These are phyloP conservation scores for Globisporangium polare DNA, from an alignment of 352 stramenopile species.

Conservation along the genomic window DNA sequence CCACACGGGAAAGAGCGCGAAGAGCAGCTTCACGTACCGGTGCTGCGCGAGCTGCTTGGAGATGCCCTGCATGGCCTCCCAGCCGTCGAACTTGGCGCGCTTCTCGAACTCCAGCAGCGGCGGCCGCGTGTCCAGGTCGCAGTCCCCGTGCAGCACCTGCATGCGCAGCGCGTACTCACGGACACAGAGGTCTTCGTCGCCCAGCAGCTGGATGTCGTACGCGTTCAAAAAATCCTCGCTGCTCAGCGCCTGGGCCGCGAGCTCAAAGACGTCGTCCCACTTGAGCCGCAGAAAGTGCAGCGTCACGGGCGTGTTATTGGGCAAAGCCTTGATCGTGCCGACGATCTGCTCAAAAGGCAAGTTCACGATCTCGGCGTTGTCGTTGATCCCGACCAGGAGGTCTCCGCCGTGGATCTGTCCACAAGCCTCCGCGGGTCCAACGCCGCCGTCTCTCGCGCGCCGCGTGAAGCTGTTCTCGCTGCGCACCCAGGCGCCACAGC, in stretches of 20 bases:
- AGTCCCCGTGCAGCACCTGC: conserved; percentile 73
- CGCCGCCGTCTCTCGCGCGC: conserved; percentile 29
- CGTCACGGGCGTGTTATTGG: conserved; percentile 32
- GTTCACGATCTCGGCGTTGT: conserved; percentile 44
- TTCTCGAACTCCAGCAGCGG: conserved; percentile 66
- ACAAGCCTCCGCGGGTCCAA: conserved; percentile 61
- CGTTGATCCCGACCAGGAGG: conserved; percentile 67
- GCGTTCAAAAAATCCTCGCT: conserved; percentile 42
- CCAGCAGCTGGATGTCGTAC: conserved; percentile 40
- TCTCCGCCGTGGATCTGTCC: conserved; percentile 59
- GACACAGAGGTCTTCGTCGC: conserved; percentile 66
- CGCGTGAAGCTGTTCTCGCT: conserved; percentile 72
- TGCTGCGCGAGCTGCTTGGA: conserved; percentile 37
- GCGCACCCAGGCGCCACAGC: conserved; percentile 76
- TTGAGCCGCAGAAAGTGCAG: conserved; percentile 60
- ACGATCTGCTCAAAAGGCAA: conserved; percentile 74
- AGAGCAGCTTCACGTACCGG: conserved; percentile 79
- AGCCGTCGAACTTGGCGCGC: conserved; percentile 74
- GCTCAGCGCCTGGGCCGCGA: conserved; percentile 48
- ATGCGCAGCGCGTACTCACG: conserved; percentile 78
- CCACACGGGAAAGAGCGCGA: conserved; percentile 69
- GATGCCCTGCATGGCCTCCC: conserved; percentile 59
- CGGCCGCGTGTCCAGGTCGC: conserved; percentile 42
- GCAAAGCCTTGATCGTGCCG: conserved; percentile 49
- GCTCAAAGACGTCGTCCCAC: conserved; percentile 49